Conservation (phyloP, 2,329 filamentous ascomycete species). For the Ophiostoma tasmaniense region DNA sequence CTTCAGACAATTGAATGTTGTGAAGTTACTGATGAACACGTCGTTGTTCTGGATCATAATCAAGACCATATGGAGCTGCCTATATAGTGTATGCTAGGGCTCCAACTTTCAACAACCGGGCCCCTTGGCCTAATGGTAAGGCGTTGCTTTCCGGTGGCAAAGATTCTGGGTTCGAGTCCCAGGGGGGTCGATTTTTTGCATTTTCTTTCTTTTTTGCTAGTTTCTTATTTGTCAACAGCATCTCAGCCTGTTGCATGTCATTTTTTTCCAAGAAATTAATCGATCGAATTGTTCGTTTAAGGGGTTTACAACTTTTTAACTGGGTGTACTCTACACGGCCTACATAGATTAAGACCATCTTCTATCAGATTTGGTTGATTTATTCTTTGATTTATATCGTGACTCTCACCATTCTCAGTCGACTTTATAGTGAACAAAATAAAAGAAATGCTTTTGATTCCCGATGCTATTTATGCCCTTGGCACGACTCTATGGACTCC, state of each 20-base stretch:
- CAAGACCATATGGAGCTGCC: no score
- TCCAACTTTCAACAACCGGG: neutral
- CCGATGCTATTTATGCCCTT: neutral
- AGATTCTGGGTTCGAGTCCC: slow-evolving; percentile 11
- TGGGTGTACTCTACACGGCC: no score
- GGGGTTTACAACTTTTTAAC: neutral
- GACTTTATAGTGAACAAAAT: no score
- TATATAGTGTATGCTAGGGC: neutral
- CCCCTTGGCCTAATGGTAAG: slow-evolving; percentile 11
- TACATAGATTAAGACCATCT: no score
- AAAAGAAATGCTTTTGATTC: slow-evolving; percentile 5
- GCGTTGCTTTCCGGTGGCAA: slow-evolving; percentile 7
- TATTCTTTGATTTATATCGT: no score
- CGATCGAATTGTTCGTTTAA: no score
- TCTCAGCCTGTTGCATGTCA: neutral
- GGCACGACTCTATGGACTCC: neutral
- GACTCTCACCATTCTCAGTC: no score
- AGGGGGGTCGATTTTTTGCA: slow-evolving; percentile 7
- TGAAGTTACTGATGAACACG: neutral
- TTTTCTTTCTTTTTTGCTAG: neutral
- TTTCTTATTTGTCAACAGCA: neutral
- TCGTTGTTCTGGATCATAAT: neutral
- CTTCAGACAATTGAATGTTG: neutral
- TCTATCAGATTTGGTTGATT: no score
- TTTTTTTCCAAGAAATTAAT: neutral